Percentiles rank a stretch among this genome's conserved stretches.
phyloP scores from a whole-genome alignment of 2,329 filamentous ascomycete genomes.

The Trichoderma endophyticum region DNA sequence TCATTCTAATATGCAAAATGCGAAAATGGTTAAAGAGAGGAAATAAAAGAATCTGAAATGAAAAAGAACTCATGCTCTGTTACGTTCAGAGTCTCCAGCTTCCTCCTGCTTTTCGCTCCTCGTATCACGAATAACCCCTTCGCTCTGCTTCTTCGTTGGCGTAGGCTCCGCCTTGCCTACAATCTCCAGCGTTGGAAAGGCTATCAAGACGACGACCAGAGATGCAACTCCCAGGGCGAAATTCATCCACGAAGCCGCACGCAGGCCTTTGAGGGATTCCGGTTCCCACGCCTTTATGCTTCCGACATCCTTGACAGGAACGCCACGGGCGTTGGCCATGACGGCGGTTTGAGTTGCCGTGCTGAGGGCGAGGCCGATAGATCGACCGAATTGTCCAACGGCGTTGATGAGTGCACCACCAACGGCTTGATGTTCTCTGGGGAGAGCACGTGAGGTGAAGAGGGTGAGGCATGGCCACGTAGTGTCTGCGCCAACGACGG shows the following conservation, averaged over 20 bases:
- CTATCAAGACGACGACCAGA: constrained; percentile 42
- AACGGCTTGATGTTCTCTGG: constrained; percentile 62
- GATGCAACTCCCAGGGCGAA: constrained; percentile 46
- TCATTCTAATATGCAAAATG: background rate
- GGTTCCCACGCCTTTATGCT: constrained; percentile 42
- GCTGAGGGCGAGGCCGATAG: constrained; percentile 62
- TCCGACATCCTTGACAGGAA: constrained; percentile 44
- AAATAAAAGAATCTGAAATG: background rate
- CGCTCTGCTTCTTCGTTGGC: constrained; percentile 10
- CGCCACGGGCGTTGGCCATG: constrained; percentile 47
- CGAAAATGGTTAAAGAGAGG: background rate
- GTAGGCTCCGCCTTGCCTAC: constrained; percentile 41
- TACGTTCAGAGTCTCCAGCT: background rate
- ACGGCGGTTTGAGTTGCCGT: constrained; percentile 64
- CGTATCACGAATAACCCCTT: background rate
- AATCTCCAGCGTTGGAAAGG: constrained; percentile 52
- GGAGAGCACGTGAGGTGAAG: constrained; percentile 61
- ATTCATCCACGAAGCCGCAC: constrained; percentile 52
- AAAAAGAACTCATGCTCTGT: background rate
- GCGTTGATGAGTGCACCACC: constrained; percentile 68
- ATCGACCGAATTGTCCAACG: constrained; percentile 61
- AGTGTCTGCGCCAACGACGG: constrained; percentile 64
- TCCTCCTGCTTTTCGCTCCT: background rate
- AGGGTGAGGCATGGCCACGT: constrained; percentile 64
- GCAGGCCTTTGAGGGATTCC: constrained; percentile 46